Conservation (phyloP, 768 basidiomycete genomes). For the Macrolepiota dolichaula region DNA sequence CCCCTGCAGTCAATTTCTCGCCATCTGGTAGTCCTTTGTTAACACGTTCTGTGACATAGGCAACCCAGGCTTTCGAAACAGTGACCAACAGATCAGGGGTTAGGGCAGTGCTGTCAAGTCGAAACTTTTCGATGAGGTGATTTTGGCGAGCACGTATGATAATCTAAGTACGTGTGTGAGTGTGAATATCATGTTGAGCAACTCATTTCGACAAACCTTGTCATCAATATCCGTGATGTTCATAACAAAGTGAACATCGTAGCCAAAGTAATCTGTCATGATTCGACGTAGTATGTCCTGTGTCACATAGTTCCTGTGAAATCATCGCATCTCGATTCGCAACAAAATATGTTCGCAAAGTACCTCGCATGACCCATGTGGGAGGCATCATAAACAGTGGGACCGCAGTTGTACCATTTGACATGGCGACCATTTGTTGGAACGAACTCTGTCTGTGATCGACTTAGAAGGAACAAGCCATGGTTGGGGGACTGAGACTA, state of each 20-base stretch:
- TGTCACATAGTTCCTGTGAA: slow-evolving; percentile 87
- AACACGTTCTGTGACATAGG: slow-evolving; percentile 61
- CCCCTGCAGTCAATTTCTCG: slow-evolving; percentile 44
- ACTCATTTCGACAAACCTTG: slow-evolving; percentile 58
- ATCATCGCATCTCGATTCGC: slow-evolving; percentile 7
- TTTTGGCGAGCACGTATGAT: slow-evolving; percentile 87
- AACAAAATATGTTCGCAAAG: slow-evolving; percentile 11
- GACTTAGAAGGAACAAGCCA: not conserved
- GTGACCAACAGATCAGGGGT: slow-evolving; percentile 54
- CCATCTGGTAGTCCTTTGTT: slow-evolving; percentile 56
- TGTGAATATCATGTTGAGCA: slow-evolving; percentile 13
- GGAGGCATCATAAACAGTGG: slow-evolving; percentile 96
- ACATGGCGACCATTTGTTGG: slow-evolving; percentile 66
- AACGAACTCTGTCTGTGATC: slow-evolving; percentile 67
- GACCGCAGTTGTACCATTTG: slow-evolving; percentile 99
- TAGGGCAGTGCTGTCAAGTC: slow-evolving; percentile 48
- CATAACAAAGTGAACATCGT: slow-evolving; percentile 98
- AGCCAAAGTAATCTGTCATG: slow-evolving; percentile 93
- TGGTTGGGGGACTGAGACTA: slow-evolving; percentile 18
- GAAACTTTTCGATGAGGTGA: slow-evolving; percentile 63
- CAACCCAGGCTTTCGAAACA: slow-evolving; percentile 61
- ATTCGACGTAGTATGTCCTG: slow-evolving; percentile 91
- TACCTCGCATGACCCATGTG: slow-evolving; percentile 99
- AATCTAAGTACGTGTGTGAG: slow-evolving; percentile 56
- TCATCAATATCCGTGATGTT: slow-evolving; percentile 99